These are phyloP conservation scores for Blastobotrys attinorum DNA, from an alignment of 805 yeast genomes.

Conservation along the genomic window DNA sequence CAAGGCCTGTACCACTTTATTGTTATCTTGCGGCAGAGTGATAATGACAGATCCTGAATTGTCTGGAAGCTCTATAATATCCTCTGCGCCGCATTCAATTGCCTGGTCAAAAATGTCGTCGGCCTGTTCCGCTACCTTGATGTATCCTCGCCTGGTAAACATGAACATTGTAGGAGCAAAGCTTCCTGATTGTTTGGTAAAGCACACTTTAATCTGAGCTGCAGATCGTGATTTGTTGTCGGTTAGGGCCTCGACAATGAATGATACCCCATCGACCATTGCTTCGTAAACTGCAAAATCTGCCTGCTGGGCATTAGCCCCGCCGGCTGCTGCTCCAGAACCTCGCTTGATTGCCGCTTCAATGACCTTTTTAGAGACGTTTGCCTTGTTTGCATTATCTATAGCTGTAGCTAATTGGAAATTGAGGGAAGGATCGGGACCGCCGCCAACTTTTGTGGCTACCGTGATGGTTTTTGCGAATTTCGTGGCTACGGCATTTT, in stretches of 20 bases:
- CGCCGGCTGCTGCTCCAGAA: constrained; percentile 48
- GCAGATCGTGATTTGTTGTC: constrained; percentile 83
- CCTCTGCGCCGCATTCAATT: constrained; percentile 68
- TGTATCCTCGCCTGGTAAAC: constrained; percentile 72
- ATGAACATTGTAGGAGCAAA: constrained; percentile 71
- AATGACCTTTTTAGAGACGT: constrained; percentile 75
- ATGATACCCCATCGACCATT: constrained; percentile 82
- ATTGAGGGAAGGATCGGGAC: constrained; percentile 58
- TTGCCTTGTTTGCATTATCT: constrained; percentile 57
- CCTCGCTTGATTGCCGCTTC: constrained; percentile 86
- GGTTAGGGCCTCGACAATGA: constrained; percentile 78
- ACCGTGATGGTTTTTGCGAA: constrained; percentile 67
- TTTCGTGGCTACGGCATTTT: constrained; percentile 59
- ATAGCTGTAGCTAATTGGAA: constrained; percentile 59
- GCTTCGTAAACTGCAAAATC: constrained; percentile 74
- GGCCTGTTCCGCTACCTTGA: constrained; percentile 34
- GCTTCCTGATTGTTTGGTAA: constrained; percentile 56
- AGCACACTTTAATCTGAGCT: constrained; percentile 63
- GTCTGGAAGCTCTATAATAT: constrained; percentile 35
- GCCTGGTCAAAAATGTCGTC: constrained; percentile 79
- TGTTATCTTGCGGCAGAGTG: constrained; percentile 59
- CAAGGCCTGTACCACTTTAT: constrained; percentile 50
- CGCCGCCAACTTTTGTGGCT: constrained; percentile 53
- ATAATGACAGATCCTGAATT: constrained; percentile 40
- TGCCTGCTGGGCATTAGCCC: constrained; percentile 34